Conservation (phyloP, 148 eudicot species). For the Talinum fruticosum region DNA sequence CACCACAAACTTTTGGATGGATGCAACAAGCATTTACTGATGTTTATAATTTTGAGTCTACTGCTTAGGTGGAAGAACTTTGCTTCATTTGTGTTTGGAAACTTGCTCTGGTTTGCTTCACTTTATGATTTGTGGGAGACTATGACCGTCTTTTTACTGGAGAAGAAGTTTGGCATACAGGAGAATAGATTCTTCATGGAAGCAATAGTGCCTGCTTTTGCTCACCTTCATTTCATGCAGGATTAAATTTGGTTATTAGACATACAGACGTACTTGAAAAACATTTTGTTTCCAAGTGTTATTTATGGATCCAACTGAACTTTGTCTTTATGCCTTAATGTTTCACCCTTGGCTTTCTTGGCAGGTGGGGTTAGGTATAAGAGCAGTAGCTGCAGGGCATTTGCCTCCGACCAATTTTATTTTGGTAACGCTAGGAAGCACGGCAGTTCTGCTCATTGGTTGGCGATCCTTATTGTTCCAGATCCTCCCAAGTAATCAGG, state of each 20-base stretch:
- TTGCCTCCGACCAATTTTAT: conserved; percentile 61
- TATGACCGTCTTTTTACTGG: background rate
- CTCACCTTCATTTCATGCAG: background rate
- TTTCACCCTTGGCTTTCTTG: conserved; percentile 21
- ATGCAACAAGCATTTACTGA: background rate
- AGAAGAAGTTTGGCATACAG: too few relatives aligned
- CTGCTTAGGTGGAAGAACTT: conserved; percentile 3
- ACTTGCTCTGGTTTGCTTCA: background rate
- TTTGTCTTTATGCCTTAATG: background rate
- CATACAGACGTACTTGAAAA: background rate
- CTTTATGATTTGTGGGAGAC: background rate
- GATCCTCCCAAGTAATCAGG: conserved; percentile 38
- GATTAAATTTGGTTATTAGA: background rate
- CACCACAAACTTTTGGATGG: background rate
- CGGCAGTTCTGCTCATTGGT: conserved; percentile 73
- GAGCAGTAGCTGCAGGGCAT: conserved; percentile 51
- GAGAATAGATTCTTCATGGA: background rate
- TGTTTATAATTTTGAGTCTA: background rate
- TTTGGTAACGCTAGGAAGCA: conserved; percentile 81
- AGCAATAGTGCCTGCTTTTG: background rate
- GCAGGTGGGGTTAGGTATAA: conserved; percentile 67
- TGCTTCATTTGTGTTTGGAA: background rate
- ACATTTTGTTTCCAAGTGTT: background rate
- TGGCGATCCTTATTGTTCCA: conserved; percentile 69
- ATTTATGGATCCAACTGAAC: background rate